Evolutionary conservation across 768 basidiomycete genomes (phyloP).

Genomic region (Phylloporus sp.): DNA sequence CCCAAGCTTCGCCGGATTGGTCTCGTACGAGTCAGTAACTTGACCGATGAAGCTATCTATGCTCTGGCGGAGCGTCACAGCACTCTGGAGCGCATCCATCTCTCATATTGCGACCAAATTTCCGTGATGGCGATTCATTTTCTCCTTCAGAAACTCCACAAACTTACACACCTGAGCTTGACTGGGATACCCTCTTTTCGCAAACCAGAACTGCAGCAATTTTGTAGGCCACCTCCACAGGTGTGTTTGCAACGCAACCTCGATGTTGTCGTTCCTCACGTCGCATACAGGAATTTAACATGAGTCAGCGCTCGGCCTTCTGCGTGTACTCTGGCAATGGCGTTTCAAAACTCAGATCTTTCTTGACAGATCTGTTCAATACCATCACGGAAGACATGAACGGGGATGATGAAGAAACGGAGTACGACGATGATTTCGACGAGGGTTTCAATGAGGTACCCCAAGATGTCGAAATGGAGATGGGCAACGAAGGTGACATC

Average conservation of each 20-base stretch:
- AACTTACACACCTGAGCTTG: conserved; percentile 89
- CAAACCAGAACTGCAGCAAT: conserved; percentile 77
- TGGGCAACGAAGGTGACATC: conserved; percentile 35
- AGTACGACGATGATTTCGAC: conserved; percentile 50
- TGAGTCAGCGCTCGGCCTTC: conserved; percentile 82
- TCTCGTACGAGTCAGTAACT: conserved; percentile 84
- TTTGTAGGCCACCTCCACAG: conserved; percentile 82
- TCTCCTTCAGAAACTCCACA: conserved; percentile 82
- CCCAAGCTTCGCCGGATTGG: conserved; percentile 92
- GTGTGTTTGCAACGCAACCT: conserved; percentile 41
- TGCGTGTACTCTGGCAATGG: conserved; percentile 97
- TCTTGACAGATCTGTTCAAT: conserved; percentile 70
- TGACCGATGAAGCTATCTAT: conserved; percentile 92
- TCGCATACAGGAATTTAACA: conserved; percentile 73
- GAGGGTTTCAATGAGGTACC: conserved; percentile 31
- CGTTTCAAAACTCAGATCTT: conserved; percentile 74
- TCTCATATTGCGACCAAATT: conserved; percentile 96
- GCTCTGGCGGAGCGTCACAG: conserved; percentile 80
- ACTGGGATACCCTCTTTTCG: conserved; percentile 96
- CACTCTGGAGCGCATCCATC: conserved; percentile 90
- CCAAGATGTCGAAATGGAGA: conserved; percentile 31
- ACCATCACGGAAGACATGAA: conserved; percentile 67
- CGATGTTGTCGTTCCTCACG: conserved; percentile 2
- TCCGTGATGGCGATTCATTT: conserved; percentile 88
- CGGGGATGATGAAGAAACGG: conserved; percentile 60